A percentile compares a stretch with the other conserved stretches of the same genome.
Evolutionary conservation across 208 protist genomes (phyloP).

Genomic region (Crithidia sp.): DNA sequence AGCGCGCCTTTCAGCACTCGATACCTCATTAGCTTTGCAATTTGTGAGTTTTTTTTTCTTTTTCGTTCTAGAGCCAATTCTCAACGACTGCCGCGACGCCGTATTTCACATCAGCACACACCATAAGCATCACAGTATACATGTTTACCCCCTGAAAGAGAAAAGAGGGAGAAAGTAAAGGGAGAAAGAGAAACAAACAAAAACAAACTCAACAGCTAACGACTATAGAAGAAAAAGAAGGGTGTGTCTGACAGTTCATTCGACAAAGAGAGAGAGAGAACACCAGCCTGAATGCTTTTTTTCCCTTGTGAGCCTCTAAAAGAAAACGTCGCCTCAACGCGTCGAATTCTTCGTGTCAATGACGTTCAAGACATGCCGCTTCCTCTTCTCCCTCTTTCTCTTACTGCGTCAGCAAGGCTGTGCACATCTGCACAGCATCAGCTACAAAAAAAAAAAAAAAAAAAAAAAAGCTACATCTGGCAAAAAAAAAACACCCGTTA

Average conservation of each 20-base stretch:
- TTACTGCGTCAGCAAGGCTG: not conserved
- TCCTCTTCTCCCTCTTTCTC: not conserved
- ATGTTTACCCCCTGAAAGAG: not conserved
- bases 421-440: not conserved
- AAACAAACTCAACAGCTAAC: not conserved
- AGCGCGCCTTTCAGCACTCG: too few species aligned
- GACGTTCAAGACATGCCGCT: too few species aligned
- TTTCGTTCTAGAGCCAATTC: not conserved
- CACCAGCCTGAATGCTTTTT: too few species aligned
- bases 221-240: not conserved
- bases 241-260: not conserved
- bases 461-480: constrained; percentile 3
- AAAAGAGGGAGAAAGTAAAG: not conserved
- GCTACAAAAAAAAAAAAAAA: constrained; percentile 8
- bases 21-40: not conserved
- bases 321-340: too few species aligned
- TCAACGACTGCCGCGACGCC: not conserved
- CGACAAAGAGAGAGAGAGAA: not conserved
- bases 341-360: too few species aligned
- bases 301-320: too few species aligned
- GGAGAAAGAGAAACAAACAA: not conserved
- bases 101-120: not conserved
- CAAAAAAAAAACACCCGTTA: constrained; percentile 27
- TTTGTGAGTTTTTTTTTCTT: not conserved
- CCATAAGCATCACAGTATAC: not conserved